A percentile compares a stretch with the other conserved stretches of the same genome.
Evolutionary conservation across 2,329 filamentous ascomycete species (phyloP).

Genomic region (Lecanicillium sp.): DNA sequence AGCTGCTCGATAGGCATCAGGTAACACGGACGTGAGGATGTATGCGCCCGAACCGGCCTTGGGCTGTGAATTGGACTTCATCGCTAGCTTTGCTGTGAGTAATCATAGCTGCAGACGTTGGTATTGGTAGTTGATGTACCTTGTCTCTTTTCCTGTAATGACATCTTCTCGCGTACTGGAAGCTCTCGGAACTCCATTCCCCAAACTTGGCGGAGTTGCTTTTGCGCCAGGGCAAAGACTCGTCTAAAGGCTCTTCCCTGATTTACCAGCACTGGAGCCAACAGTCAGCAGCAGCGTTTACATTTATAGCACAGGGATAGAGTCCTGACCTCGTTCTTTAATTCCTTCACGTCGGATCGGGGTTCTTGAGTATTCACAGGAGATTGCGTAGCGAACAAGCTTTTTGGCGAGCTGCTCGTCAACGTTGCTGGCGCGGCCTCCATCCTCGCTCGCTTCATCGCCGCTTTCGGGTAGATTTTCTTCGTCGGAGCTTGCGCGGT

Average conservation of each 20-base stretch:
- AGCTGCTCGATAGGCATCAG: conserved; percentile 55
- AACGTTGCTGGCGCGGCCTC: conserved; percentile 25
- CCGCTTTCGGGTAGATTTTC: conserved; percentile 24
- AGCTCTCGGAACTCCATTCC: conserved; percentile 92
- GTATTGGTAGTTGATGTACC: conserved; percentile 39
- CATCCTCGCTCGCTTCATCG: conserved; percentile 27
- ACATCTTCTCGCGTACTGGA: conserved; percentile 71
- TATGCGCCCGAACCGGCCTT: conserved; percentile 60
- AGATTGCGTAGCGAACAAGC: conserved; percentile 58
- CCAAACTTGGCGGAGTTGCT: conserved; percentile 61
- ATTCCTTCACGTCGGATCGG: conserved; percentile 55
- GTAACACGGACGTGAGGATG: conserved; percentile 68
- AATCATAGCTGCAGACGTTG: conserved; percentile 7
- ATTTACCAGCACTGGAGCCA: conserved; percentile 57
- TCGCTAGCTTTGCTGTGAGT: conserved; percentile 22
- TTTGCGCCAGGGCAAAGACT: conserved; percentile 72
- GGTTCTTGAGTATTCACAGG: conserved; percentile 55
- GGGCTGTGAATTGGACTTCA: conserved; percentile 39
- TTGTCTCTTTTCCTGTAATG: conserved; percentile 67
- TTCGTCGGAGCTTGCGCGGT: conserved; percentile 20
- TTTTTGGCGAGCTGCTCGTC: conserved; percentile 53
- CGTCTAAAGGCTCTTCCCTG: conserved; percentile 62
- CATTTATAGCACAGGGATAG: no score
- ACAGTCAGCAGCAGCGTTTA: no score
- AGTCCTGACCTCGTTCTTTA: conserved; percentile 51